A percentile compares a stretch with the other conserved stretches of the same genome.
Evolutionary conservation across 148 eudicot species (phyloP).

Genomic region (Euryodendron excelsum): DNA sequence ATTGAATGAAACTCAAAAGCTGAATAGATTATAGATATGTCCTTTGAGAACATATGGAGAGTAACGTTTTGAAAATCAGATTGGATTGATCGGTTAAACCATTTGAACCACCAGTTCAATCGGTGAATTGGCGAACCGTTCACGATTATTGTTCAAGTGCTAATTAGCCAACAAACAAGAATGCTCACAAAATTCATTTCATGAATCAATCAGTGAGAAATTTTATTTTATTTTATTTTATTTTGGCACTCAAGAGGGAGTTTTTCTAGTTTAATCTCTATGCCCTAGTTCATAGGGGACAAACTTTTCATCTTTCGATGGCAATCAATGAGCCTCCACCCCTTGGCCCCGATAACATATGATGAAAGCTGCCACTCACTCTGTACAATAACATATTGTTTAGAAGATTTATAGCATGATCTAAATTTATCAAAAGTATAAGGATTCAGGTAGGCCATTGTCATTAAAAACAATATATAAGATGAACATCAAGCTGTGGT

Average conservation of each 20-base stretch:
- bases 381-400: background rate
- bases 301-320: background rate
- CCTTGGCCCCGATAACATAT: background rate
- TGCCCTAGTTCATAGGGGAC: background rate
- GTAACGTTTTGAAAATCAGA: no score
- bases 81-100: no score
- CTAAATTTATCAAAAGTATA: no score
- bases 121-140: no score
- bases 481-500: background rate
- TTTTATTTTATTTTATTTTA: background rate
- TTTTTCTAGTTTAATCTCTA: background rate
- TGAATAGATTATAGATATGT: no score
- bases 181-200: no score
- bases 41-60: no score
- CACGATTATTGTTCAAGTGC: no score
- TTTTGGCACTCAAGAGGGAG: background rate
- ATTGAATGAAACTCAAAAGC: no score
- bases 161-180: no score
- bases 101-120: no score
- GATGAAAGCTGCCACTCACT: background rate
- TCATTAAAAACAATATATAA: slow-evolving; percentile 5
- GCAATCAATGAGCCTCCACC: background rate
- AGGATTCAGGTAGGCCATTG: background rate
- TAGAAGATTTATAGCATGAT: background rate
- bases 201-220: no score